A percentile compares a stretch with the other conserved stretches of the same genome.
Evolutionary conservation across 2,329 filamentous ascomycete genomes (phyloP).

Genomic region (Ophiostoma perfectum): DNA sequence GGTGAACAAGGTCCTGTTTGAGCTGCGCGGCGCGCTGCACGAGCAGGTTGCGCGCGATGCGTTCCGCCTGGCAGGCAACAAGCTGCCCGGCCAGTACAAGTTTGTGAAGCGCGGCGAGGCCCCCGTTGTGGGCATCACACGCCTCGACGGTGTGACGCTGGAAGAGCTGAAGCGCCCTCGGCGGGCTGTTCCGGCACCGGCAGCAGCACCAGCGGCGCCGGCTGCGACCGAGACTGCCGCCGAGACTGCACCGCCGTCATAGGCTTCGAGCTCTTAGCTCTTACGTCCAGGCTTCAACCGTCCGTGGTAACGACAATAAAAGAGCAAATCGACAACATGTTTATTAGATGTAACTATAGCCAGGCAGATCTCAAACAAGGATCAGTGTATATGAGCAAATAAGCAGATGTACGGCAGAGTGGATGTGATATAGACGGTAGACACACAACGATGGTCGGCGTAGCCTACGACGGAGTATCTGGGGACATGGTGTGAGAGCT

Average conservation of each 20-base stretch:
- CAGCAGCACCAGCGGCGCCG: not conserved
- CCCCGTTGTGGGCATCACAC: slow-evolving; percentile 86
- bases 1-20: slow-evolving; percentile 87
- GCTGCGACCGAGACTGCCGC: not conserved
- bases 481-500: not conserved
- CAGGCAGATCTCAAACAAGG: not conserved
- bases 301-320: not conserved
- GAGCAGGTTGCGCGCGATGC: slow-evolving; percentile 92
- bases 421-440: no score
- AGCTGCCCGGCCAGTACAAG: slow-evolving; percentile 85
- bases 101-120: slow-evolving; percentile 91
- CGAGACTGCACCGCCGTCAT: not conserved
- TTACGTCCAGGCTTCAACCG: not conserved
- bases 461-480: no score
- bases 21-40: slow-evolving; percentile 86
- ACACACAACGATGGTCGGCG: no score
- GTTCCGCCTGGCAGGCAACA: slow-evolving; percentile 88
- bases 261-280: not conserved
- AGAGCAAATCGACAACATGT: not conserved
- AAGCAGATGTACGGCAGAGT: no score
- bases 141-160: slow-evolving; percentile 75
- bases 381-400: not conserved
- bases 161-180: slow-evolving; percentile 79
- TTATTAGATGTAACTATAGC: slow-evolving; percentile 10
- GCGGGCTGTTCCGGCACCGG: slow-evolving; percentile 23